phyloP scores from a whole-genome alignment of 2,329 filamentous ascomycete species.

The Pseudodiploospora longispora region DNA sequence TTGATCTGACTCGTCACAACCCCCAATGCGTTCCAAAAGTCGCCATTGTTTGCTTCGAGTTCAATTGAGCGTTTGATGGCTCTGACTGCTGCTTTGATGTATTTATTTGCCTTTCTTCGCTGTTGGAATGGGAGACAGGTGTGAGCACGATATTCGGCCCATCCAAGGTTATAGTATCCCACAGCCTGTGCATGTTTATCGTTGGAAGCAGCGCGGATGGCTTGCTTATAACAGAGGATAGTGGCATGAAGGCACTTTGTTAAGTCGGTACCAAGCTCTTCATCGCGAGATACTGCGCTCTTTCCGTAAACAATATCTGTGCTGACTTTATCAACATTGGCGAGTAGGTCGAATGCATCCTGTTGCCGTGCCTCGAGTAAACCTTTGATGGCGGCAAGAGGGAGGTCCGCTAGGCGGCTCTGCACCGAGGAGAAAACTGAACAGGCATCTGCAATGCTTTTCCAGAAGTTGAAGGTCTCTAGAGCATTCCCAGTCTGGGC shows the following conservation, averaged over 20 bases:
- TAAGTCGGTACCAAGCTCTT: conserved; percentile 43
- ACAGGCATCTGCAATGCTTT: conserved; percentile 80
- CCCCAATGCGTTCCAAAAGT: conserved; percentile 96
- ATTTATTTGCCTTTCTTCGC: conserved; percentile 54
- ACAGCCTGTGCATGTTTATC: conserved; percentile 86
- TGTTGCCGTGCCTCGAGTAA: conserved; percentile 51
- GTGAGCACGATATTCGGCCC: conserved; percentile 82
- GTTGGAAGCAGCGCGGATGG: conserved; percentile 61
- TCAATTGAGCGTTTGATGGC: conserved; percentile 97
- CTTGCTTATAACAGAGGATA: conserved; percentile 81
- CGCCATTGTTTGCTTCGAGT: conserved; percentile 83
- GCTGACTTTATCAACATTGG: conserved; percentile 59
- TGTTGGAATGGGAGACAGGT: conserved; percentile 47
- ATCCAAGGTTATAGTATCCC: conserved; percentile 95
- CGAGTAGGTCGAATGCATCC: conserved; percentile 52
- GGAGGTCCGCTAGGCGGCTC: conserved; percentile 55
- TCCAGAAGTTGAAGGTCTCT: conserved; percentile 91
- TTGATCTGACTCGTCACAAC: conserved; percentile 83
- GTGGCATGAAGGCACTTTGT: conserved; percentile 58
- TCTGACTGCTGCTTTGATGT: conserved; percentile 72
- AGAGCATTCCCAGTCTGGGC: conserved; percentile 52
- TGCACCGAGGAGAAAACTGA: conserved; percentile 76
- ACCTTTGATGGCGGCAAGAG: conserved; percentile 44
- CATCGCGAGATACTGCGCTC: conserved; percentile 33
- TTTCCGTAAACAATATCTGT: conserved; percentile 37